These are phyloP conservation scores for Fusarium pininemorale DNA, from an alignment of 2,329 filamentous ascomycete species.

Conservation along the genomic window DNA sequence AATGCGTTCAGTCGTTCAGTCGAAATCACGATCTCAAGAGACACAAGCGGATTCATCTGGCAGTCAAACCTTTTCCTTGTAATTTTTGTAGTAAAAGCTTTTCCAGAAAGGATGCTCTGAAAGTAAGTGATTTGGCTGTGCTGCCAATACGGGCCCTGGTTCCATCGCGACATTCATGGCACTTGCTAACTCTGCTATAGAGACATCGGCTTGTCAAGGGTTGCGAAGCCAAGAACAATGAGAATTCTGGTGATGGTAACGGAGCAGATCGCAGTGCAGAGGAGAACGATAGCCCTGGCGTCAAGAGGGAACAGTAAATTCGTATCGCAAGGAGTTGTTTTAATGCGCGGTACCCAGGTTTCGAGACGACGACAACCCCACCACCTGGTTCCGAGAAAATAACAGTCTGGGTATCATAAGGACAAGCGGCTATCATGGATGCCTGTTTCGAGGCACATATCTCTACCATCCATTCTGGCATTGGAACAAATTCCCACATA, in stretches of 20 bases:
- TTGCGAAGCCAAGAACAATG: slow-evolving; percentile 56
- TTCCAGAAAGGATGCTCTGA: slow-evolving; percentile 93
- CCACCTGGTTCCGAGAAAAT: neutral
- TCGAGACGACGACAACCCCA: slow-evolving; percentile 19
- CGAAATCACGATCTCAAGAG: slow-evolving; percentile 95
- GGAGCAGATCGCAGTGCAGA: slow-evolving; percentile 38
- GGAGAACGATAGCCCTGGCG: slow-evolving; percentile 34
- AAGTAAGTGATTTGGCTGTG: slow-evolving; percentile 67
- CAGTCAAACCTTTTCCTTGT: slow-evolving; percentile 96
- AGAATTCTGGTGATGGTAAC: slow-evolving; percentile 38
- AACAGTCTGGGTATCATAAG: neutral
- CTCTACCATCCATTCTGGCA: neutral
- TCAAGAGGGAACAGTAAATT: slow-evolving; percentile 38
- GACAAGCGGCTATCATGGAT: neutral
- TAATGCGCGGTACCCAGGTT: slow-evolving; percentile 18
- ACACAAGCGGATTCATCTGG: slow-evolving; percentile 93
- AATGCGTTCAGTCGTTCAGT: slow-evolving; percentile 93
- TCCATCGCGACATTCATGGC: neutral
- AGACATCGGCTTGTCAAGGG: slow-evolving; percentile 72
- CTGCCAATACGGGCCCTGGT: neutral
- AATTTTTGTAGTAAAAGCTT: slow-evolving; percentile 94
- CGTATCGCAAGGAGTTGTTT: slow-evolving; percentile 1
- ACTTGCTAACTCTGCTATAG: slow-evolving; percentile 48
- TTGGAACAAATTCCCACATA: slow-evolving; percentile 9
- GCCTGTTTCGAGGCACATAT: slow-evolving; percentile 7